Base-by-base conservation (phyloP, 495 filamentous ascomycete genomes). In the Beverwykella pulmonaria region DNA sequence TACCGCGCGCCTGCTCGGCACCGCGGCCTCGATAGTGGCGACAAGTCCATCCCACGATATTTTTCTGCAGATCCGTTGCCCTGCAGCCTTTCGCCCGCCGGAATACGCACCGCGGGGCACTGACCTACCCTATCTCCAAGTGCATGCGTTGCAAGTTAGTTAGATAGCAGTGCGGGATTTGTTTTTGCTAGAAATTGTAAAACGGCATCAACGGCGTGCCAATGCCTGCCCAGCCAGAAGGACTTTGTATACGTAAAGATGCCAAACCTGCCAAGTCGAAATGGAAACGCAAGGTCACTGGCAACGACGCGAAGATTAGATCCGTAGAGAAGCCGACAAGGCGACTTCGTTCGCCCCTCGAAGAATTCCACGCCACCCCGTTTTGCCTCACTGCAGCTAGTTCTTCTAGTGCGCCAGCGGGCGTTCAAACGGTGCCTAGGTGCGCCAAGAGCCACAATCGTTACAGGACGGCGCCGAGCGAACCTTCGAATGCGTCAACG, bases 201-300 rank as follows among this genome's bases (percentile, higher is more conserved):
- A 44, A 44, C 39, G 15, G 6, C n/a, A 10, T 12, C 12, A 34
- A 27, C 23, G 2, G 10, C 26, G 4, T 55, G 26, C 27, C 32
- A 44, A 44, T 44, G 19, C n/a, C 32, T 55, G 53, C 53, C 53
- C 53, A 55, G 53, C 3, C 12, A 50, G 27, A n/a, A n/a, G n/a
- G n/a, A n/a, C n/a, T n/a, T n/a, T 9, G 30, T 19, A n/a, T 7
- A 25, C 32, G 10, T 55, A 55, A 30, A 55, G 53, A 55, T 32
- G 53, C 53, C 53, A 55, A 55, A 55, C 26, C 32, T n/a, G 53
- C 53, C 53, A 55, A 55, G 53, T 30, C n/a, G n/a, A n/a, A n/a
- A n/a, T n/a, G n/a, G n/a, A n/a, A n/a, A n/a, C n/a, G n/a, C n/a
- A n/a, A n/a, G n/a, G n/a, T n/a, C n/a, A n/a, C n/a, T n/a, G n/a